Conservation (phyloP, 768 basidiomycete species). For the Lyophyllum decastes region DNA sequence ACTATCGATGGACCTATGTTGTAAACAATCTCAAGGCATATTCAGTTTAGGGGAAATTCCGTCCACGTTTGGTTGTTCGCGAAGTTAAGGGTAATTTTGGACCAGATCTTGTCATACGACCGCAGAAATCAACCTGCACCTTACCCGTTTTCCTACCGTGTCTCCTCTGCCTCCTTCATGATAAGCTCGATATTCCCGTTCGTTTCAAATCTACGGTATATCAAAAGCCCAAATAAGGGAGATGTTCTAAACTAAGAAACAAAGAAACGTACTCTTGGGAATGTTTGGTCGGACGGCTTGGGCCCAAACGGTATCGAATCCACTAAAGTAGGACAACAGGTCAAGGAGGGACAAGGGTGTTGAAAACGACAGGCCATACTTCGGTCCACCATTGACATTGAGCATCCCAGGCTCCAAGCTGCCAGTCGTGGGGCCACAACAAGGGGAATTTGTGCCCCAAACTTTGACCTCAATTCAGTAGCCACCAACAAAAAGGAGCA, state of each 20-base stretch:
- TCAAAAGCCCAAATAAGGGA: background rate
- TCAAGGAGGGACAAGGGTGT: background rate
- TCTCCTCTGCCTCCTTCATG: background rate
- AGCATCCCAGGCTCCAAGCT: slow-evolving; percentile 43
- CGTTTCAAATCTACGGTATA: slow-evolving; percentile 14
- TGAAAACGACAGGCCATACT: slow-evolving; percentile 22
- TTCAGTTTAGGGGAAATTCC: too few relatives aligned
- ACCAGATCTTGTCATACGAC: too few relatives aligned
- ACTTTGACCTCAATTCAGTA: slow-evolving; percentile 22
- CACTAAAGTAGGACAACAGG: slow-evolving; percentile 22
- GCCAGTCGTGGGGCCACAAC: slow-evolving; percentile 44
- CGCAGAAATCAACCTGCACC: background rate
- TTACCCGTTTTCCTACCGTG: too few relatives aligned
- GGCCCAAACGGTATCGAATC: slow-evolving; percentile 39
- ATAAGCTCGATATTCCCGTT: slow-evolving; percentile 18
- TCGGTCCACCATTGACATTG: slow-evolving; percentile 37
- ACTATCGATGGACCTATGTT: too few relatives aligned
- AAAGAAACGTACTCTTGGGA: slow-evolving; percentile 22
- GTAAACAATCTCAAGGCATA: too few relatives aligned
- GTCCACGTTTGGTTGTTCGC: too few relatives aligned
- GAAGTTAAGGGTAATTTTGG: too few relatives aligned
- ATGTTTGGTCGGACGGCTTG: slow-evolving; percentile 38
- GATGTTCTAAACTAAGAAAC: background rate
- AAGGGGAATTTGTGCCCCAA: slow-evolving; percentile 43
- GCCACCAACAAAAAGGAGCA: background rate